Evolutionary conservation across 2,329 filamentous ascomycete genomes (phyloP), one percentile per base, ranked within the genome.

Genomic region (Ophiostoma triangulosporum): DNA sequence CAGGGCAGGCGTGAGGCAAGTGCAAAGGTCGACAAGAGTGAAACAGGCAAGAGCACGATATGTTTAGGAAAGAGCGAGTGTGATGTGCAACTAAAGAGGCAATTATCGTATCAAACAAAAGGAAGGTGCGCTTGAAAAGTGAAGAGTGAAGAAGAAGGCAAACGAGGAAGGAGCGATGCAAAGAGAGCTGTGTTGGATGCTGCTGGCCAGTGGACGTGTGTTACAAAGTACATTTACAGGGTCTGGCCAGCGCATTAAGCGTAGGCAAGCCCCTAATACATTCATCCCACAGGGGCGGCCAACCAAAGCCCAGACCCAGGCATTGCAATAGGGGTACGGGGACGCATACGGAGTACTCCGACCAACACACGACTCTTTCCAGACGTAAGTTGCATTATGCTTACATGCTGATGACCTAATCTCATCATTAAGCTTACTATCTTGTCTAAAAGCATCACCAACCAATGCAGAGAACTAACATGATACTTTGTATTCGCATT

Each of bases 211-310:
- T 55, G 43, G 50, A 52, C 54, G 17, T 52, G 49, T 51, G 40
- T 49, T 51, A 33, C 32, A 48, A n/a, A 43, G 35, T n/a, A n/a
- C n/a, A n/a, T 31, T 46, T 46, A 17, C 43, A 46, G 43, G 43
- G 43, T 26, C 43, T 46, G 40, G 24, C 40, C 24, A 26, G 9
- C 36, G n/a, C 35, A 15, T n/a, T 20, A 33, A 33, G 35, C 35
- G 3, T 38, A 38, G 17, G 12, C 35, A 38, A 43, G 4, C 14
- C 38, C 14, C 12, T 43, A 29, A 15, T n/a, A n/a, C n/a, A n/a
- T n/a, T n/a, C n/a, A 48, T 50, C 50, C 33, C 40, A 48, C 54
- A 36, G 52, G 54, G 56, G 56, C 57, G 56, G 57, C 57, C 56
- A 59, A 58, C 56, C 53, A 58, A 51, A 52, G 26, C 40, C 40